Evolutionary conservation across 768 basidiomycete genomes (phyloP).

Genomic region (Auriculariales sp.): DNA sequence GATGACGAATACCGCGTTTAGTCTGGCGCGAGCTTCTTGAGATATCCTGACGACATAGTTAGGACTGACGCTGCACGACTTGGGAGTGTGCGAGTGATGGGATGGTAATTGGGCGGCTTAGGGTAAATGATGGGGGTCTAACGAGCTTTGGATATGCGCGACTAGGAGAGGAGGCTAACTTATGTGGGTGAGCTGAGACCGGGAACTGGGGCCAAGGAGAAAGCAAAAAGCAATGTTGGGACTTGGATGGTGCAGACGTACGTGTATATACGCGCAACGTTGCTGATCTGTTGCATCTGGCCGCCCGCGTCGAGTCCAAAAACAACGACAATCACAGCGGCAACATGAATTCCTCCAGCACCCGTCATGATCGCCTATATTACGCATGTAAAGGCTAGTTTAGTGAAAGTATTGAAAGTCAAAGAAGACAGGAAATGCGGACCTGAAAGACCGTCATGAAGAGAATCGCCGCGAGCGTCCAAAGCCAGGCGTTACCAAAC

Average conservation of each 20-base stretch:
- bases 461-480: slow-evolving; percentile 41
- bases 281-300: slow-evolving; percentile 45
- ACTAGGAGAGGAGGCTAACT: too few relatives aligned
- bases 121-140: too few relatives aligned
- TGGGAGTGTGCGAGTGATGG: too few relatives aligned
- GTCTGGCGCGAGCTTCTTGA: slow-evolving; percentile 41
- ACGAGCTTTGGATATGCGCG: too few relatives aligned
- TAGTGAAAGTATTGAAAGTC: slow-evolving; percentile 11
- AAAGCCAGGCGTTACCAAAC: slow-evolving; percentile 59
- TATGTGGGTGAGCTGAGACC: too few relatives aligned
- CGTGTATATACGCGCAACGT: background rate
- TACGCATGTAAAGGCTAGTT: too few relatives aligned
- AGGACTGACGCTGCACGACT: too few relatives aligned
- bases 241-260: background rate
- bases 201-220: too few relatives aligned
- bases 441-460: slow-evolving; percentile 33
- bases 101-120: too few relatives aligned
- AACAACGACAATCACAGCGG: background rate
- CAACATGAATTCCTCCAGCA: slow-evolving; percentile 38
- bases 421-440: background rate
- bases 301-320: slow-evolving; percentile 43
- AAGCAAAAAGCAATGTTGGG: too few relatives aligned
- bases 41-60: slow-evolving; percentile 13
- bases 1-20: slow-evolving; percentile 67
- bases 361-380: slow-evolving; percentile 55